phyloP scores from a whole-genome alignment of 225 moss, liverwort and hornwort genomes.

The Sphagnum contortum region DNA sequence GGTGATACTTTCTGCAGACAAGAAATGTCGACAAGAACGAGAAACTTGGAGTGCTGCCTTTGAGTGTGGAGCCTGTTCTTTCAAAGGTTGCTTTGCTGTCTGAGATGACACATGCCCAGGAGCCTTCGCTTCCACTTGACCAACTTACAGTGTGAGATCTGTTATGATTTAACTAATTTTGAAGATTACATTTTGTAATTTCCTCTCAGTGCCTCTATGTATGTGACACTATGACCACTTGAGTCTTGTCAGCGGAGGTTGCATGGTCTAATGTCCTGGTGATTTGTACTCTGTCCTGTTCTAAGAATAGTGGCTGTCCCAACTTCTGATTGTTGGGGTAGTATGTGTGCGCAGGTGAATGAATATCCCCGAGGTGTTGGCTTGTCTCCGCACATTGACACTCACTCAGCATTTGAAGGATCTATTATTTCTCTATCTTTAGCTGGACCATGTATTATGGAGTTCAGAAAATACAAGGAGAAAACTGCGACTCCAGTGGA shows the following conservation, averaged over 20 bases:
- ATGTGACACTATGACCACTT: too few species aligned
- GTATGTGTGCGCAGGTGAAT: slow-evolving; percentile 54
- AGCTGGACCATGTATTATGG: slow-evolving; percentile 87
- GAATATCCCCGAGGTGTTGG: slow-evolving; percentile 97
- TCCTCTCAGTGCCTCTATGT: too few species aligned
- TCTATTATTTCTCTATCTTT: slow-evolving; percentile 83
- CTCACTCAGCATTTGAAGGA: slow-evolving; percentile 95
- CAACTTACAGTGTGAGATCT: slow-evolving; percentile 73
- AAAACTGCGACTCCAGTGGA: slow-evolving; percentile 6
- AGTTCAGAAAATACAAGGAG: slow-evolving; percentile 63
- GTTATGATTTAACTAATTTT: not conserved
- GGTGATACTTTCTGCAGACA: slow-evolving; percentile 30
- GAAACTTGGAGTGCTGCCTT: slow-evolving; percentile 75
- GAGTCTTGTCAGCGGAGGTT: too few species aligned
- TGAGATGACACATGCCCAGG: slow-evolving; percentile 44
- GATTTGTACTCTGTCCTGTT: too few species aligned
- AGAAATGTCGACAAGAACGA: slow-evolving; percentile 82
- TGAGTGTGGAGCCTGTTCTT: slow-evolving; percentile 45
- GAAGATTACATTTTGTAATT: too few species aligned
- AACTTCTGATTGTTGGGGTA: not conserved
- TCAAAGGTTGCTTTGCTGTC: slow-evolving; percentile 44
- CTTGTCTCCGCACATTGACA: slow-evolving; percentile 94
- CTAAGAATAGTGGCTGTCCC: too few species aligned
- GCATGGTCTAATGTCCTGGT: too few species aligned
- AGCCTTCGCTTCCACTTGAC: slow-evolving; percentile 73